Evolutionary conservation across 495 filamentous ascomycete genomes (phyloP).

Genomic region (Alectoria sarmentosa): DNA sequence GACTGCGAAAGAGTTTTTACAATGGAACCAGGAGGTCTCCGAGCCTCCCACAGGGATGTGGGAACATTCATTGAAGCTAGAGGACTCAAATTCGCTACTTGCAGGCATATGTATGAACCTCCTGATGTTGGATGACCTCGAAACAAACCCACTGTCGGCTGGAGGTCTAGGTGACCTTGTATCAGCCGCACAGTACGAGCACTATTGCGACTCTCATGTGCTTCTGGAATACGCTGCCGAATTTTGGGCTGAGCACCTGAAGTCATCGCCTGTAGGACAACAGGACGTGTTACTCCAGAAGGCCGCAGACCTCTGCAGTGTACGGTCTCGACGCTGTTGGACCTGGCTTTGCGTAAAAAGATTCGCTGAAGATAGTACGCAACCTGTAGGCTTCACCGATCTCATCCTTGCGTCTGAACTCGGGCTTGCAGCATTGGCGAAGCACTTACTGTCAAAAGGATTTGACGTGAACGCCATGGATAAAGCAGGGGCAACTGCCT

Average conservation of each 20-base stretch:
- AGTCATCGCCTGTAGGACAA: too few species aligned
- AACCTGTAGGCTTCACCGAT: background rate
- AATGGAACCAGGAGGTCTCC: background rate
- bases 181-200: slow-evolving; percentile 19
- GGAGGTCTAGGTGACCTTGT: slow-evolving; percentile 11
- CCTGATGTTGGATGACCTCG: background rate
- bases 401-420: background rate
- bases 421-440: background rate
- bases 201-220: background rate
- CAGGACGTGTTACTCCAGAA: too few species aligned
- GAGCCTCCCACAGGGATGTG: background rate
- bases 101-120: slow-evolving; percentile 2
- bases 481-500: background rate
- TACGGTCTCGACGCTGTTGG: slow-evolving; percentile 15
- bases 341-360: slow-evolving; percentile 23
- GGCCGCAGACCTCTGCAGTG: too few species aligned
- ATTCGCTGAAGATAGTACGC: slow-evolving; percentile 13
- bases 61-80: slow-evolving; percentile 6
- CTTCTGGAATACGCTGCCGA: slow-evolving; percentile 11
- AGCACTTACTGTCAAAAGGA: background rate
- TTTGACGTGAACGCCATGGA: background rate
- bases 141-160: slow-evolving; percentile 11
- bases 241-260: slow-evolving; percentile 28
- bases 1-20: slow-evolving; percentile 37
- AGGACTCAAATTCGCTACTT: slow-evolving; percentile 8